phyloP scores from a whole-genome alignment of 2,329 filamentous ascomycete species.

The Phaeosphaeria sp. region DNA sequence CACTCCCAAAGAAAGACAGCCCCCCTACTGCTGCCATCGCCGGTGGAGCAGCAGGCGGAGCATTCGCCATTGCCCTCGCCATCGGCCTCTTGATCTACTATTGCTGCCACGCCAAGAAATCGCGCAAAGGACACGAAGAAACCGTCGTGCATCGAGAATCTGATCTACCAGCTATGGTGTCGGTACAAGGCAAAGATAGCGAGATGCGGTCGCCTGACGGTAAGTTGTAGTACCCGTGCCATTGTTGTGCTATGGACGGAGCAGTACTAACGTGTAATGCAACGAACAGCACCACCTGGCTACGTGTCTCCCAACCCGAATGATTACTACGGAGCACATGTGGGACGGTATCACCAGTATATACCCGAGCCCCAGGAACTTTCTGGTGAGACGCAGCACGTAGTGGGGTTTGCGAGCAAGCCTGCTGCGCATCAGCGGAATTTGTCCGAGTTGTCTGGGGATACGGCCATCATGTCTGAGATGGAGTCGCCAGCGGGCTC shows the following conservation, averaged over 20 bases:
- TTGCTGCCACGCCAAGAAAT: slow-evolving; percentile 17
- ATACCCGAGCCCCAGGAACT: slow-evolving; percentile 16
- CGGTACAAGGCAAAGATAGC: background rate
- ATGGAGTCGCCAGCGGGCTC: slow-evolving; percentile 6
- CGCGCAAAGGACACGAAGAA: slow-evolving; percentile 9
- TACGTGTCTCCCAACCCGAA: slow-evolving; percentile 9
- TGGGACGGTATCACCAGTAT: slow-evolving; percentile 5
- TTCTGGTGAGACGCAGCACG: background rate
- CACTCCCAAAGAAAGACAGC: slow-evolving; percentile 2
- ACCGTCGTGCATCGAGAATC: slow-evolving; percentile 6
- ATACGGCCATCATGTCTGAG: slow-evolving; percentile 7
- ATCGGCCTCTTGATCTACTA: slow-evolving; percentile 25
- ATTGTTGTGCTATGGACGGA: background rate
- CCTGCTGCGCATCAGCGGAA: slow-evolving; percentile 1
- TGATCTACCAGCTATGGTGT: slow-evolving; percentile 8
- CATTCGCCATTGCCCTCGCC: slow-evolving; percentile 18
- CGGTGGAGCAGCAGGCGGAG: slow-evolving; percentile 30
- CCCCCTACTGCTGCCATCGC: slow-evolving; percentile 28
- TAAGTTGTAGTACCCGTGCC: background rate
- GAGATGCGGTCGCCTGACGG: slow-evolving; percentile 1
- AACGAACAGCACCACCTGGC: slow-evolving; percentile 15
- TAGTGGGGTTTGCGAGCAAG: background rate
- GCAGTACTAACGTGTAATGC: background rate
- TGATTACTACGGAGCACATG: slow-evolving; percentile 2
- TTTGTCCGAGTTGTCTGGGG: slow-evolving; percentile 14